Evolutionary conservation across 2,329 filamentous ascomycete genomes (phyloP).

Genomic region (Pseudopithomyces maydicus): DNA sequence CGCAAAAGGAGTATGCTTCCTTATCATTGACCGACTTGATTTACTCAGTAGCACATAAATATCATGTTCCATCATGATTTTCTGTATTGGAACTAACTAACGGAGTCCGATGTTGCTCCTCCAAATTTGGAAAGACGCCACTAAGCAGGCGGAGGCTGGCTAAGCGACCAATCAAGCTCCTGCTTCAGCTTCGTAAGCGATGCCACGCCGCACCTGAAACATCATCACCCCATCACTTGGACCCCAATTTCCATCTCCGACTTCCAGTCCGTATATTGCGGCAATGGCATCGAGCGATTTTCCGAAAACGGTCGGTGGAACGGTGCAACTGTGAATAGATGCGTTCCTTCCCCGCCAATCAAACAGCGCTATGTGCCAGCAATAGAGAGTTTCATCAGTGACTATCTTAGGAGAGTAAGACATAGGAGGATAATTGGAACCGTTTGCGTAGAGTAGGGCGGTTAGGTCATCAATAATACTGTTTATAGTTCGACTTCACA

Average conservation of each 20-base stretch:
- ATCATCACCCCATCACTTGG: not conserved
- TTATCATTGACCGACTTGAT: not conserved
- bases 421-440: too few relatives aligned
- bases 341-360: not conserved
- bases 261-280: not conserved
- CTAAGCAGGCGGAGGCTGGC: not conserved
- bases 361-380: too few relatives aligned
- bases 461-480: too few relatives aligned
- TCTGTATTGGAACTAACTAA: not conserved
- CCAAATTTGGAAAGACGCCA: constrained; percentile 6
- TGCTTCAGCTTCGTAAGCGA: not conserved
- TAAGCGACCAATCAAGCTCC: not conserved
- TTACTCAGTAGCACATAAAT: not conserved
- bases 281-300: not conserved
- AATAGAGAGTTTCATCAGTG: too few relatives aligned
- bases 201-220: not conserved
- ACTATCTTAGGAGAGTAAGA: too few relatives aligned
- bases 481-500: too few relatives aligned
- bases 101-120: constrained; percentile 4
- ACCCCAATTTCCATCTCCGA: not conserved
- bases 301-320: not conserved
- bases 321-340: too few relatives aligned
- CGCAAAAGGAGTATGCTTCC: not conserved
- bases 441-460: too few relatives aligned
- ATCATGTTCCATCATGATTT: not conserved